Evolutionary conservation across 129 eudicot genomes (phyloP), one percentile per base, ranked within the genome.

Genomic region (Kitagawia praeruptora): DNA sequence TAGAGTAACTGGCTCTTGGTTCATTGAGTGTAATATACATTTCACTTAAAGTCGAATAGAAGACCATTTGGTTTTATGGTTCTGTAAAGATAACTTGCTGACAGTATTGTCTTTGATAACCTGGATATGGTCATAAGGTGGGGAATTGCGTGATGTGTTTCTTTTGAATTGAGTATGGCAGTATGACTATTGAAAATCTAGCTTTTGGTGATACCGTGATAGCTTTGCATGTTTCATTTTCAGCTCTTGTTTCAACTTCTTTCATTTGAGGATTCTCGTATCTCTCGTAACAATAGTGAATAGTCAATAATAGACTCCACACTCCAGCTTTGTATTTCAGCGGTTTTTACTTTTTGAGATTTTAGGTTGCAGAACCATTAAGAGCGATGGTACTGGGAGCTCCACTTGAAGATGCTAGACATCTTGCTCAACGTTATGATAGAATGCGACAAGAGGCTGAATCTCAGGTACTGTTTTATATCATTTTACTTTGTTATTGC

Each of bases 361-460:
- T 67, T 66, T 87, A 94, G 98, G 93, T 91, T 25, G 96, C 98
- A 78, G 97, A 91, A 79, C 98, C 98, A 21, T 85, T 94, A 78
- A 87, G 97, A 81, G 97, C 97, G 5, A 91, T 94, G 97, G 97
- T 91, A 42, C 76, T 91, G 87, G 98, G 98, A 74, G 93, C 93
- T 80, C 89, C 98, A 71, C 81, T 94, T 64, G 98, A 94, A 83
- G 98, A 94, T 81, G 98, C 98, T 64, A 93, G 98, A 15, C 96
- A 91, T 88, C 98, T 91, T 84, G 92, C 98, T 75, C 98, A 94
- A 79, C 90, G 92, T 58, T 94, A 91, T 74, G 97, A 94, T 77
- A 87, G 96, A 86, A 85, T 91, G 90, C 82, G 97, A 49, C 98
- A 94, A 81, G 98, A 91, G 81, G 96, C 96, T 85, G 98, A 94